phyloP scores from a whole-genome alignment of 768 basidiomycete genomes.

The Chalciporus sphaerocephalus region DNA sequence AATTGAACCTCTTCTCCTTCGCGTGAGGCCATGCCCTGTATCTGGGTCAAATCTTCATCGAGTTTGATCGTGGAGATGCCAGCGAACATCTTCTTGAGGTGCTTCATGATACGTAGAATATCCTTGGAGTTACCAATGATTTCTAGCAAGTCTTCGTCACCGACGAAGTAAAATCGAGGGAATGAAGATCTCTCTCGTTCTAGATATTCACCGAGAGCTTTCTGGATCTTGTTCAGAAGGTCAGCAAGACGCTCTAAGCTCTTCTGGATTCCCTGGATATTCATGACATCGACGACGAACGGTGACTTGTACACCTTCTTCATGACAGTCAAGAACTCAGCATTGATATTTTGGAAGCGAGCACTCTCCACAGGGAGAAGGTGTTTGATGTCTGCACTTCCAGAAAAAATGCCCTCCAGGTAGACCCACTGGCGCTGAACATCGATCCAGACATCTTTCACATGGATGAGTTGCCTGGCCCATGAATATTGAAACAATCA shows the following conservation, averaged over 20 bases:
- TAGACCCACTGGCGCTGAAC: constrained; percentile 99
- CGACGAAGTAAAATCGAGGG: constrained; percentile 99
- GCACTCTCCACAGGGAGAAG: constrained; percentile 94
- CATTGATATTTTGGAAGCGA: constrained; percentile 98
- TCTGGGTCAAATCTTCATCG: constrained; percentile 83
- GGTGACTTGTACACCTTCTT: constrained; percentile 99
- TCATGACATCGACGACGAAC: constrained; percentile 94
- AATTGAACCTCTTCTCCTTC: constrained; percentile 94
- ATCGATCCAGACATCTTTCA: constrained; percentile 94
- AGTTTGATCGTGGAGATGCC: constrained; percentile 87
- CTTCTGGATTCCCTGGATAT: constrained; percentile 94
- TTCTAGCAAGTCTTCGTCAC: constrained; percentile 96
- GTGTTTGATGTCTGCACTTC: constrained; percentile 98
- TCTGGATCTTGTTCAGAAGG: constrained; percentile 96
- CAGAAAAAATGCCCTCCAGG: constrained; percentile 98
- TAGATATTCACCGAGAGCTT: constrained; percentile 97
- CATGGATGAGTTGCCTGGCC: background rate
- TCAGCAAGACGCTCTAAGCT: constrained; percentile 95
- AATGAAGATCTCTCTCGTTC: constrained; percentile 97
- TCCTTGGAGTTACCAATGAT: constrained; percentile 99
- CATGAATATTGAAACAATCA: background rate
- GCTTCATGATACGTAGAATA: constrained; percentile 96
- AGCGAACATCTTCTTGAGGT: constrained; percentile 99
- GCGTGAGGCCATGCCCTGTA: constrained; percentile 90
- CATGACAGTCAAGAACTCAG: constrained; percentile 97